phyloP scores from a whole-genome alignment of 164 flowering plant genomes.

The Akebia trifoliata region DNA sequence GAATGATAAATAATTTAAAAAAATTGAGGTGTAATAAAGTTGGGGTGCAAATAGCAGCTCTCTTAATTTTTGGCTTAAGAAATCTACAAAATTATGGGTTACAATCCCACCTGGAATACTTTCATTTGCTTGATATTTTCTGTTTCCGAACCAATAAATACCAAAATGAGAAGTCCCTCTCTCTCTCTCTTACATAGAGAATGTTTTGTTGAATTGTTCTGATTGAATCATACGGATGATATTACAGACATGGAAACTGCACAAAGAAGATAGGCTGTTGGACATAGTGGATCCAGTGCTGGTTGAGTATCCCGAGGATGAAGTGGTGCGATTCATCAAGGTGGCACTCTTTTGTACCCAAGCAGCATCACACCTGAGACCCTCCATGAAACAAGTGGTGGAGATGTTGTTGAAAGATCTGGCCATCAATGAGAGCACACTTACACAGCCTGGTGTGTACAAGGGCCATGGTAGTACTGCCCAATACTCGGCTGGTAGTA shows the following conservation, averaged over 20 bases:
- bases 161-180: not conserved
- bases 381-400: constrained; percentile 71
- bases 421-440: constrained; percentile 39
- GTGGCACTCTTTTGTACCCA: constrained; percentile 86
- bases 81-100: no score
- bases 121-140: no score
- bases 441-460: constrained; percentile 58
- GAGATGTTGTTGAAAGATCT: constrained; percentile 64
- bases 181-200: not conserved
- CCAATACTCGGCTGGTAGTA: constrained; percentile 13
- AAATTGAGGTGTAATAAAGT: no score
- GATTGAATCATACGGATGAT: constrained; percentile 4
- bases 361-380: constrained; percentile 57
- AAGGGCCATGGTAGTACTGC: constrained; percentile 13
- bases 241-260: constrained; percentile 71
- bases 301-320: constrained; percentile 40
- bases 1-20: no score
- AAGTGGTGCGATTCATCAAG: constrained; percentile 59
- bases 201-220: not conserved
- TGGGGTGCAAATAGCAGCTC: no score
- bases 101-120: no score
- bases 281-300: constrained; percentile 72
- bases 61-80: no score
- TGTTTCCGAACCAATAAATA: not conserved
- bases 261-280: constrained; percentile 50